These are phyloP conservation scores for Glycyrrhiza uralensis DNA, from an alignment of 306 rosid species.

Conservation along the genomic window DNA sequence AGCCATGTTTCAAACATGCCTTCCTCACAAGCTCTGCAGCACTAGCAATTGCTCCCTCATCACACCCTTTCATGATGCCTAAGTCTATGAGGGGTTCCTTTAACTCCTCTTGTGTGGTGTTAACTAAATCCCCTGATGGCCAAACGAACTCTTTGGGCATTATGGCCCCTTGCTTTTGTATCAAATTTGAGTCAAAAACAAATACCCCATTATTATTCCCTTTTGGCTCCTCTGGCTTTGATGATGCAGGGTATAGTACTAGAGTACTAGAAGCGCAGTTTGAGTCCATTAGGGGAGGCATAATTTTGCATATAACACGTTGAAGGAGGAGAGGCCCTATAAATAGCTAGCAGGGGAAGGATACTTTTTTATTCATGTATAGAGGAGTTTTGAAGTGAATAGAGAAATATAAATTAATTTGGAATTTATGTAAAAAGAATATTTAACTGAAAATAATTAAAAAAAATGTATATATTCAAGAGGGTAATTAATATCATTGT, in stretches of 20 bases:
- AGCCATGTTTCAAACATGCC: slow-evolving; percentile 61
- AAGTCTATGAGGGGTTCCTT: slow-evolving; percentile 63
- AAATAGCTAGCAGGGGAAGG: neutral
- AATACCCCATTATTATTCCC: slow-evolving; percentile 25
- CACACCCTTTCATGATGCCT: slow-evolving; percentile 25
- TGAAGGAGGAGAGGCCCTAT: slow-evolving; percentile 1
- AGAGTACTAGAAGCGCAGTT: slow-evolving; percentile 20
- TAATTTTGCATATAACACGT: neutral
- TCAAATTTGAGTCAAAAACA: slow-evolving; percentile 32
- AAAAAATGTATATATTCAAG: too few species aligned
- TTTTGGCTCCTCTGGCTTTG: neutral
- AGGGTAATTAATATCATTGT: too few species aligned
- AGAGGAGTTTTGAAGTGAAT: too few species aligned
- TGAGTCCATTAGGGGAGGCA: slow-evolving; percentile 27
- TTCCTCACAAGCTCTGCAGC: slow-evolving; percentile 44
- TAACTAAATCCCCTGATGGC: slow-evolving; percentile 44
- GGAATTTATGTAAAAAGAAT: too few species aligned
- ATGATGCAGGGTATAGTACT: slow-evolving; percentile 18
- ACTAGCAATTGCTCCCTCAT: slow-evolving; percentile 28
- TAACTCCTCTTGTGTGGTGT: slow-evolving; percentile 38
- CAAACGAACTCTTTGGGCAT: slow-evolving; percentile 58
- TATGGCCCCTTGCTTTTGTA: slow-evolving; percentile 29
- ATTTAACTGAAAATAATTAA: too few species aligned
- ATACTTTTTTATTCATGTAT: neutral
- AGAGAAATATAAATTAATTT: too few species aligned